Conservation (phyloP, 2,329 filamentous ascomycete species). For the Dactylonectria macrodidyma region DNA sequence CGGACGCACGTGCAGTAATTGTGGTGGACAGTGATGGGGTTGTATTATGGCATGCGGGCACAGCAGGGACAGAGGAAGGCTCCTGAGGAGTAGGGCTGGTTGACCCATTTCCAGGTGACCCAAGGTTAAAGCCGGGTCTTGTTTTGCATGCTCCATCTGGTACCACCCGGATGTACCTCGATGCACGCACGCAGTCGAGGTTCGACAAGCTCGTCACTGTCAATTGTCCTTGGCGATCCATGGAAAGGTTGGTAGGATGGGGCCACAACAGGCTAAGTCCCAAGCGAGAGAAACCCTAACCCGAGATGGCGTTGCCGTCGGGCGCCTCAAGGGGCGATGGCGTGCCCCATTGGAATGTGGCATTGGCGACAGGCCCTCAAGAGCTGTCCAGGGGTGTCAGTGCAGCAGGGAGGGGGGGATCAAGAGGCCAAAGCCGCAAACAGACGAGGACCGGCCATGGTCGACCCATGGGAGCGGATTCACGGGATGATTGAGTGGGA, state of each 20-base stretch:
- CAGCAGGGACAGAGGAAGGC: constrained; percentile 11
- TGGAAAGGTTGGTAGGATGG: constrained; percentile 7
- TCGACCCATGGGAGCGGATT: constrained; percentile 26
- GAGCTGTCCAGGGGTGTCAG: constrained; percentile 15
- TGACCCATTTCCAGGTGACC: constrained; percentile 9
- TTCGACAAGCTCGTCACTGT: constrained; percentile 10
- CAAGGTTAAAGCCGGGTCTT: constrained; percentile 26
- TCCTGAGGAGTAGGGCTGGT: constrained; percentile 4
- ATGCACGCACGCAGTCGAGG: constrained; percentile 8
- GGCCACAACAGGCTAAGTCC: constrained; percentile 27
- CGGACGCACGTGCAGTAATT: constrained; percentile 14
- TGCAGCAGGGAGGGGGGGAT: constrained; percentile 9
- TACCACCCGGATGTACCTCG: neutral
- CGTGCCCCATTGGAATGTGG: constrained; percentile 44
- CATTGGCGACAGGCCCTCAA: constrained; percentile 28
- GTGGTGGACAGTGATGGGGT: constrained; percentile 17
- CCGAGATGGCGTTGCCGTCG: constrained; percentile 45
- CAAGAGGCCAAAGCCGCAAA: constrained; percentile 11
- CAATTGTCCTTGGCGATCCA: constrained; percentile 32
- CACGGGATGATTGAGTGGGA: constrained; percentile 9
- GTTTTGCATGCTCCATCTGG: constrained; percentile 9
- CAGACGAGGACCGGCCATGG: constrained; percentile 20
- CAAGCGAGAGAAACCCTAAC: constrained; percentile 37
- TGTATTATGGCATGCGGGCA: constrained; percentile 31
- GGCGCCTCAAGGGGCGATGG: constrained; percentile 42